Evolutionary conservation across 2,329 filamentous ascomycete genomes (phyloP).

Genomic region (Aspergillus caelatus): DNA sequence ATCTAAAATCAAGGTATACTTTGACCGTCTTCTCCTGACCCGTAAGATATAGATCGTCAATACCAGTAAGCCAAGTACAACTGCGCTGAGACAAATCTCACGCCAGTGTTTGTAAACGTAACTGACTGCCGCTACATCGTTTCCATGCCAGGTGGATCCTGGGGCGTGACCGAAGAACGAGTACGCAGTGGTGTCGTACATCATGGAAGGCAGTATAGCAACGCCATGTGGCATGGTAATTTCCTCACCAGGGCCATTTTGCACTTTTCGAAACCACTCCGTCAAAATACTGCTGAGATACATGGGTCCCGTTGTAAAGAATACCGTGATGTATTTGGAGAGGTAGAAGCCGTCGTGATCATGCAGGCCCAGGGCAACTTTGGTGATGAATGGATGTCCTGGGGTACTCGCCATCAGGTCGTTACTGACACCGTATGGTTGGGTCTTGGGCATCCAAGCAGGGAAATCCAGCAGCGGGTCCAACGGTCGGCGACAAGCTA

Average conservation of each 20-base stretch:
- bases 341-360: conserved; percentile 11
- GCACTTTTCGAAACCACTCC: conserved; percentile 9
- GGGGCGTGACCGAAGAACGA: background rate
- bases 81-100: background rate
- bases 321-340: conserved; percentile 18
- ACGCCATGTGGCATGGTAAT: background rate
- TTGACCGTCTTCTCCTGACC: background rate
- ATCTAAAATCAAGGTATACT: background rate
- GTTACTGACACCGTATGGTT: conserved; percentile 18
- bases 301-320: conserved; percentile 19
- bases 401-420: conserved; percentile 18
- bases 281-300: conserved; percentile 11
- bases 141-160: conserved; percentile 4
- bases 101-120: background rate
- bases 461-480: conserved; percentile 5
- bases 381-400: conserved; percentile 15
- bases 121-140: background rate
- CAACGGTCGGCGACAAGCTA: conserved; percentile 3
- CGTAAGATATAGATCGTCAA: background rate
- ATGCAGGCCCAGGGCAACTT: conserved; percentile 9
- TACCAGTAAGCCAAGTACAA: background rate
- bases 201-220: conserved; percentile 1
- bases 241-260: background rate
- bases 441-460: conserved; percentile 6
- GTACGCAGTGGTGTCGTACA: conserved; percentile 2